Conservation (phyloP, 2,329 filamentous ascomycete genomes). For the Coniochaeta hoffmannii region DNA sequence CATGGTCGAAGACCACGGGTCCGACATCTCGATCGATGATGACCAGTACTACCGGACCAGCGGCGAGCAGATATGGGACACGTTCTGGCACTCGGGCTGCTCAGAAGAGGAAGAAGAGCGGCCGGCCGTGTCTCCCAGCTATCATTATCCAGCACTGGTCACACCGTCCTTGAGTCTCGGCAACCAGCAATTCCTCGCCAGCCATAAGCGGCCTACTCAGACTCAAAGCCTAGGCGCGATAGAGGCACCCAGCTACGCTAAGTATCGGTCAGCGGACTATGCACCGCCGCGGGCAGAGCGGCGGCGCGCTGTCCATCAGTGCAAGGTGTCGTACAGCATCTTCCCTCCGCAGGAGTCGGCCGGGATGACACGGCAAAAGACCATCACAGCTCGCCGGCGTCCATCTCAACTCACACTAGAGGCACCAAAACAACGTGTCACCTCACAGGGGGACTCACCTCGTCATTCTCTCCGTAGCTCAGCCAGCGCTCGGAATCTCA, state of each 20-base stretch:
- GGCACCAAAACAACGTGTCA: background rate
- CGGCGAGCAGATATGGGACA: constrained; percentile 41
- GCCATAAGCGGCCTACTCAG: background rate
- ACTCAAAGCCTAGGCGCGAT: background rate
- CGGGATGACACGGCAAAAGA: background rate
- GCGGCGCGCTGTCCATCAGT: background rate
- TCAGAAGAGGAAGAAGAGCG: constrained; percentile 2
- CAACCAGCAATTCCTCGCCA: background rate
- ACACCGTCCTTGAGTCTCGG: constrained; percentile 5
- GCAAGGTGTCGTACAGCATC: background rate
- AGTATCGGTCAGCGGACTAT: background rate
- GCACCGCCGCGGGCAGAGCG: background rate
- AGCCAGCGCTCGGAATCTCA: background rate
- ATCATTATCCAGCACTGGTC: constrained; percentile 11
- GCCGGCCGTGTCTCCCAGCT: constrained; percentile 8
- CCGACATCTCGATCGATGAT: constrained; percentile 41
- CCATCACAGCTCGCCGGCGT: background rate
- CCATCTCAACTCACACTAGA: background rate
- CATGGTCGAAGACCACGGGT: constrained; percentile 44
- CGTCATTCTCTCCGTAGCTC: background rate
- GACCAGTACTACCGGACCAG: constrained; percentile 40
- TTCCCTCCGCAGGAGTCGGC: background rate
- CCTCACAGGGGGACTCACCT: background rate
- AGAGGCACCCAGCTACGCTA: background rate
- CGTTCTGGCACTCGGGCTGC: constrained; percentile 32